Evolutionary conservation across 2,329 filamentous ascomycete genomes (phyloP).

Genomic region (Botrytis sinoallii): DNA sequence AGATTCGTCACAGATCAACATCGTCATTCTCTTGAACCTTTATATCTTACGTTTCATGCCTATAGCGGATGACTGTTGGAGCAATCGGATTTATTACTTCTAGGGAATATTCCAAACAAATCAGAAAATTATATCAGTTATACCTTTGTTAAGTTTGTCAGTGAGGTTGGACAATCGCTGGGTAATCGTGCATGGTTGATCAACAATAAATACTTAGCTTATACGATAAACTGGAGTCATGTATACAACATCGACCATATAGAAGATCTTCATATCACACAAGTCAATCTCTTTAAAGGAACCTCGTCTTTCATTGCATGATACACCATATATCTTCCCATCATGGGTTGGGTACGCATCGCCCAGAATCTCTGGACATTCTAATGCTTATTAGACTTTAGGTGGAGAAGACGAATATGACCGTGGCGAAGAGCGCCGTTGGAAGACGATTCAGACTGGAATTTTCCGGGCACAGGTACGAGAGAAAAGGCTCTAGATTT

Average conservation of each 20-base stretch:
- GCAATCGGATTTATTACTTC: background rate
- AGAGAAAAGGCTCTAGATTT: constrained; percentile 64
- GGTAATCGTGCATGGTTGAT: constrained; percentile 2
- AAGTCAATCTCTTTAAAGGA: background rate
- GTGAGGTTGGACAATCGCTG: constrained; percentile 16
- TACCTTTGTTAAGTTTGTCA: constrained; percentile 59
- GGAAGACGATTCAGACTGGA: constrained; percentile 78
- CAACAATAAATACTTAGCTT: background rate
- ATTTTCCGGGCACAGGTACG: constrained; percentile 66
- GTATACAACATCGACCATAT: constrained; percentile 9
- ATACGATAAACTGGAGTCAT: background rate
- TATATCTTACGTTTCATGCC: constrained; percentile 16
- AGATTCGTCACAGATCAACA: background rate
- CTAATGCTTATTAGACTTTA: constrained; percentile 48
- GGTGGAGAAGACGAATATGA: constrained; percentile 45
- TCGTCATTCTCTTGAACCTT: background rate
- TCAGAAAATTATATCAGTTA: background rate
- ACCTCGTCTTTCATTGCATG: background rate
- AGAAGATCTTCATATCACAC: background rate
- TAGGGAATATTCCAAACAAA: background rate
- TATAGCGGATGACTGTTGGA: background rate
- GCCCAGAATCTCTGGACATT: constrained; percentile 26
- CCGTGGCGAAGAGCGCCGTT: constrained; percentile 61
- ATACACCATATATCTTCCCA: background rate
- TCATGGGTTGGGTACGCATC: constrained; percentile 36